phyloP scores from a whole-genome alignment of 129 eudicot species.

The Daucus carota region DNA sequence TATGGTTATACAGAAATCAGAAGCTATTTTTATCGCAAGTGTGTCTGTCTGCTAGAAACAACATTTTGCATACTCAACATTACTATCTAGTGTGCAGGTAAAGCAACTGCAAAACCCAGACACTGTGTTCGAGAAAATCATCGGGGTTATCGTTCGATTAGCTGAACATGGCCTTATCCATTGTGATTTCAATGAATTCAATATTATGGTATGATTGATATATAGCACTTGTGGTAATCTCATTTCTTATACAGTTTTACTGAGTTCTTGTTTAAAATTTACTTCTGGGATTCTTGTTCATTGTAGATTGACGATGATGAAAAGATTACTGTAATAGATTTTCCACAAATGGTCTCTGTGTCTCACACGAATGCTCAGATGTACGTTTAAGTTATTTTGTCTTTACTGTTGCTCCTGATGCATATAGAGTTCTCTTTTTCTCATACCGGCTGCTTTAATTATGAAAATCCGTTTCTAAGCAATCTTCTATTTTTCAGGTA shows the following conservation, averaged over 20 bases:
- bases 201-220: slow-evolving; percentile 63
- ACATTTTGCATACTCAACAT: not conserved
- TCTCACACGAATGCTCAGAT: slow-evolving; percentile 85
- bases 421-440: not conserved
- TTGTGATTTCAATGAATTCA: slow-evolving; percentile 91
- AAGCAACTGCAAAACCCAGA: slow-evolving; percentile 77
- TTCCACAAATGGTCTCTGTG: slow-evolving; percentile 96
- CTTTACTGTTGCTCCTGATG: not conserved
- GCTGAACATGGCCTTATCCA: slow-evolving; percentile 98
- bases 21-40: not conserved
- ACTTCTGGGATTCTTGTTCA: slow-evolving; percentile 1
- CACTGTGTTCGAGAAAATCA: slow-evolving; percentile 60
- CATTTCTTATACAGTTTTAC: not conserved
- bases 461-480: not conserved
- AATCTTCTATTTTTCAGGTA: slow-evolving; percentile 39
- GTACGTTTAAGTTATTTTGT: slow-evolving; percentile 29
- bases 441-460: not conserved
- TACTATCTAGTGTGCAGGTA: slow-evolving; percentile 76
- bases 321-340: slow-evolving; percentile 79
- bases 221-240: not conserved
- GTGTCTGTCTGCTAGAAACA: not conserved
- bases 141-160: slow-evolving; percentile 67
- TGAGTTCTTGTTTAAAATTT: not conserved
- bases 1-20: not conserved
- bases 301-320: slow-evolving; percentile 92